These are phyloP conservation scores for Aspergillus saccharolyticus DNA, from an alignment of 495 filamentous ascomycete genomes.

Conservation along the genomic window DNA sequence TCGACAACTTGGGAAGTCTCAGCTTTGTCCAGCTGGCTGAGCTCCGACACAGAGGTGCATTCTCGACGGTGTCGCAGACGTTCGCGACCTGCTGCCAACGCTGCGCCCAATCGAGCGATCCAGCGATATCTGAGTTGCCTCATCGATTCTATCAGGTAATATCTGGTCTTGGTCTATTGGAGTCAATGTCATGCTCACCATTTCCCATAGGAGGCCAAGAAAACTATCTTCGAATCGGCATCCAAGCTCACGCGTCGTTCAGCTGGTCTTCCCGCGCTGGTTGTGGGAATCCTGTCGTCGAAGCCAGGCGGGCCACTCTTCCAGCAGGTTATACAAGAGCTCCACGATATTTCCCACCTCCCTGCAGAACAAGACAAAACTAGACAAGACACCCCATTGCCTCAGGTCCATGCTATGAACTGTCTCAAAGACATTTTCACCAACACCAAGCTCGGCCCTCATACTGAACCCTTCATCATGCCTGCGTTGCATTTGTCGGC, in stretches of 20 bases:
- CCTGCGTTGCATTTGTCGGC: slow-evolving; percentile 69
- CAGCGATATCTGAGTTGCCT: slow-evolving; percentile 36
- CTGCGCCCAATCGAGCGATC: slow-evolving; percentile 49
- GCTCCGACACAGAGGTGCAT: slow-evolving; percentile 86
- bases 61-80: slow-evolving; percentile 85
- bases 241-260: slow-evolving; percentile 84
- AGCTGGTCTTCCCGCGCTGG: slow-evolving; percentile 81
- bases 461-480: slow-evolving; percentile 64
- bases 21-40: slow-evolving; percentile 77
- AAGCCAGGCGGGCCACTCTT: slow-evolving; percentile 42
- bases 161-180: neutral
- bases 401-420: slow-evolving; percentile 93
- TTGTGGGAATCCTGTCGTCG: slow-evolving; percentile 63
- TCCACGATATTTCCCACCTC: slow-evolving; percentile 52
- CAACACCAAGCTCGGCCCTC: slow-evolving; percentile 60
- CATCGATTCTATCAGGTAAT: slow-evolving; percentile 62
- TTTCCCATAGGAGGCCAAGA: slow-evolving; percentile 47
- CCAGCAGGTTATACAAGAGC: slow-evolving; percentile 45
- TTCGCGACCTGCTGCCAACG: slow-evolving; percentile 71
- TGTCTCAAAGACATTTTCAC: slow-evolving; percentile 84
- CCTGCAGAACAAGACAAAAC: slow-evolving; percentile 43
- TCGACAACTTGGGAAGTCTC: slow-evolving; percentile 55
- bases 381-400: slow-evolving; percentile 55
- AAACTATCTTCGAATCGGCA: slow-evolving; percentile 61
- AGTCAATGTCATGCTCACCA: neutral